Evolutionary conservation across 129 eudicot species (phyloP).

Genomic region (Apium graveolens): DNA sequence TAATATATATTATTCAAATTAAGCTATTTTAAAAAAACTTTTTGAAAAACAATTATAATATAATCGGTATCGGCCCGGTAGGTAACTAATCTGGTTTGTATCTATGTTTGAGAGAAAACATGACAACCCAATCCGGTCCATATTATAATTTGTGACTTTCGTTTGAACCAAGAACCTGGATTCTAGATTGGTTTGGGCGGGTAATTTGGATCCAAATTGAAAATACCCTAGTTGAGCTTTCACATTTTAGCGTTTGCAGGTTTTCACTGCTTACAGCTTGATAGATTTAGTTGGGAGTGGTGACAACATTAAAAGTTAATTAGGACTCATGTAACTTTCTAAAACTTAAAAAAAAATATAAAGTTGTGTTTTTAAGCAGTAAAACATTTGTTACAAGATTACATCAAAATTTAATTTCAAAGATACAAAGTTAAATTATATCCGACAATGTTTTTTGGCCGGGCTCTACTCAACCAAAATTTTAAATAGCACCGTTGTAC

Average conservation of each 20-base stretch:
- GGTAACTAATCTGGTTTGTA: too few relatives aligned
- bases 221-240: neutral
- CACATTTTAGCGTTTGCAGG: neutral
- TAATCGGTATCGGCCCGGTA: too few relatives aligned
- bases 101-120: too few relatives aligned
- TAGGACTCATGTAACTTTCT: neutral
- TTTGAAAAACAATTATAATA: too few relatives aligned
- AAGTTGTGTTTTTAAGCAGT: neutral
- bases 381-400: neutral
- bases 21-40: too few relatives aligned
- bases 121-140: too few relatives aligned
- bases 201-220: too few relatives aligned
- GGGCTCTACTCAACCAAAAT: neutral
- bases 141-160: too few relatives aligned
- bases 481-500: neutral
- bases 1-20: too few relatives aligned
- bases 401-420: neutral
- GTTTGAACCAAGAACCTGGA: too few relatives aligned
- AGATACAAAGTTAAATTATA: neutral
- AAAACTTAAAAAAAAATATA: neutral
- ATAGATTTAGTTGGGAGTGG: too few relatives aligned
- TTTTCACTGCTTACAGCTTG: neutral
- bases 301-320: neutral
- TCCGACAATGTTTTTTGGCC: neutral
- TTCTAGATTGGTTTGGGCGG: too few relatives aligned